Base-by-base conservation (phyloP, 495 filamentous ascomycete species). In the Lasiosphaeria hispida region DNA sequence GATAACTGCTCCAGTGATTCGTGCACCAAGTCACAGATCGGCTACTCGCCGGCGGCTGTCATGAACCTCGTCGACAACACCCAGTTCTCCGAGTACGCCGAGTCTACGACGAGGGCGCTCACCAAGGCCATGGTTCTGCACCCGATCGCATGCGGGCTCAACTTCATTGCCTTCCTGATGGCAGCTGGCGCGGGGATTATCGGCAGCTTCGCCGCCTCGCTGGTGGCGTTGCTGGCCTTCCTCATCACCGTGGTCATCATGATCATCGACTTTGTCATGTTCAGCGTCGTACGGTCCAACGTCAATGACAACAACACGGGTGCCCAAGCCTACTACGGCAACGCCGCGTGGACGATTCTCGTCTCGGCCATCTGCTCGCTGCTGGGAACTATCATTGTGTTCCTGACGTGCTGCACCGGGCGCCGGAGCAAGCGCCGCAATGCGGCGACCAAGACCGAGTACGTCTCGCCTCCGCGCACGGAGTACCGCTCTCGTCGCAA, bases 81-180 rank as follows among this genome's bases (percentile, higher is more conserved):
- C 40, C 44, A 63, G 10, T 75, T 77, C 72, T 80, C 77, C 43
- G 66, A 69, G 59, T 65, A 71, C 58, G 68, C 74, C 7, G 59
- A 60, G 18, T 66, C 73, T 62, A 78, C 79, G 18, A 60, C 79
- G n/a, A 70, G 72, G 36, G 66, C 61, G 0, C 73, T 86, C 6
- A 85, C 83, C 13, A 73, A 70, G 50, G 81, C 78, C 48, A 80
- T 86, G 79, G 62, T 86, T 52, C 75, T 86, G 48, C 83, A 86
- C 70, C 83, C 83, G 9, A 75, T 86, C 68, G 82, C 78, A 4
- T 79, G 76, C 51, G 82, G 72, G 15, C 57, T 85, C 13, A 72
- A 76, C 56, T 85, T 85, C 72, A 78, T 85, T 66, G 77, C 83
- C 53, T 85, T 85, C 75, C 53, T 82, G 18, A 65, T 82, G 50